These are phyloP conservation scores for Pyrenochaeta sp. DNA, from an alignment of 2,329 filamentous ascomycete species.

Conservation along the genomic window DNA sequence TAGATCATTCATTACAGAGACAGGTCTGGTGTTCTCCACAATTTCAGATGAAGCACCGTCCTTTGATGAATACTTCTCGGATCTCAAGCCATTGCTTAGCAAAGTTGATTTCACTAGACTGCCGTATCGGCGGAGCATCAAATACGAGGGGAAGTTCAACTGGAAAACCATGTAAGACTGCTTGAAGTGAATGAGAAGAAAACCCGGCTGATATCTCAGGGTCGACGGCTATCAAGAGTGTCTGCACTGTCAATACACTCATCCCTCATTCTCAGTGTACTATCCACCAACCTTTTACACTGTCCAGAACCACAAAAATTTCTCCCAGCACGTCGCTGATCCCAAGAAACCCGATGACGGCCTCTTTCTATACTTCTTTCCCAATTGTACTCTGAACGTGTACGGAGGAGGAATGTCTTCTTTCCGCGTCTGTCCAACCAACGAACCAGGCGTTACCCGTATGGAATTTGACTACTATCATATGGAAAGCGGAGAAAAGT, in stretches of 20 bases:
- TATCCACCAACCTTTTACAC: slow-evolving; percentile 65
- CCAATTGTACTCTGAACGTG: slow-evolving; percentile 63
- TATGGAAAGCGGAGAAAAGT: slow-evolving; percentile 58
- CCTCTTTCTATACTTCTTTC: slow-evolving; percentile 66
- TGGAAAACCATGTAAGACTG: slow-evolving; percentile 63
- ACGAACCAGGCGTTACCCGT: slow-evolving; percentile 57
- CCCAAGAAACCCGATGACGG: slow-evolving; percentile 62
- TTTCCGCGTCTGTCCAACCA: slow-evolving; percentile 63
- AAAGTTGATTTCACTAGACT: slow-evolving; percentile 63
- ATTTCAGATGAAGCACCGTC: slow-evolving; percentile 56
- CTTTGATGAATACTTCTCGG: slow-evolving; percentile 63
- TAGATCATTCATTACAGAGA: slow-evolving; percentile 55
- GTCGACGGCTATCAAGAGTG: slow-evolving; percentile 67
- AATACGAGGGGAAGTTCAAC: slow-evolving; percentile 65
- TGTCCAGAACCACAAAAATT: slow-evolving; percentile 63
- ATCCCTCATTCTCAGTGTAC: slow-evolving; percentile 62
- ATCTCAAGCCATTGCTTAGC: slow-evolving; percentile 57
- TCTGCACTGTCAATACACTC: slow-evolving; percentile 66
- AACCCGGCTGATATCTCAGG: slow-evolving; percentile 35
- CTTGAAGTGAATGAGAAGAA: background rate
- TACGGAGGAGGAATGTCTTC: slow-evolving; percentile 66
- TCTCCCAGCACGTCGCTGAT: slow-evolving; percentile 64
- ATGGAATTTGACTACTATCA: slow-evolving; percentile 70
- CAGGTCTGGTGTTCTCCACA: slow-evolving; percentile 62
- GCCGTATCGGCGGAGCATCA: slow-evolving; percentile 60